phyloP scores from a whole-genome alignment of 371 early-diverging fungal genomes.

The Mucor lusitanicus region DNA sequence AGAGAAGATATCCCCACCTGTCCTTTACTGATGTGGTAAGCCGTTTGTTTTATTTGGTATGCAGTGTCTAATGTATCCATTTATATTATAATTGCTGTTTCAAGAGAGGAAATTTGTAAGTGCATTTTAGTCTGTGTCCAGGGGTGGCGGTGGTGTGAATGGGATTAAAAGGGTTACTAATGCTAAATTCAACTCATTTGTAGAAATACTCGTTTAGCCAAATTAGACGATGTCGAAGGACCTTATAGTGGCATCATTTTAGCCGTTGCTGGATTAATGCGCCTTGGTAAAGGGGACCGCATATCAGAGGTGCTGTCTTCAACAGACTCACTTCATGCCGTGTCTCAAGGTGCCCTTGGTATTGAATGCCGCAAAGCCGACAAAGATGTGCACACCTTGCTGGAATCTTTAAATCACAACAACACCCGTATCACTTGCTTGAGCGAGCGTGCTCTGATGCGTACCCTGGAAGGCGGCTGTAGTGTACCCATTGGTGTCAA shows the following conservation, averaged over 20 bases:
- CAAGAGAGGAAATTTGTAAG: conserved; percentile 52
- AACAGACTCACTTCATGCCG: conserved; percentile 82
- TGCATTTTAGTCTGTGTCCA: neutral
- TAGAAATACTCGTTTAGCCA: conserved; percentile 86
- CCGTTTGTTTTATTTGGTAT: neutral
- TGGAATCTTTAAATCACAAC: conserved; percentile 66
- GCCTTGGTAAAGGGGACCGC: conserved; percentile 69
- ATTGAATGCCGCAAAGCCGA: conserved; percentile 86
- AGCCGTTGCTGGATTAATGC: conserved; percentile 87
- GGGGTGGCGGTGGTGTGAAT: neutral
- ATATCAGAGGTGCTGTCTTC: conserved; percentile 73
- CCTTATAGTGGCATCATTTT: conserved; percentile 82
- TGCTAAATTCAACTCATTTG: neutral
- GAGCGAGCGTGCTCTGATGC: conserved; percentile 91
- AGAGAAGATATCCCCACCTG: conserved; percentile 77
- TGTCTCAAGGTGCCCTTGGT: conserved; percentile 93
- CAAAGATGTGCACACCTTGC: conserved; percentile 38
- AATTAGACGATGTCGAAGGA: conserved; percentile 80
- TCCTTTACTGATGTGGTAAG: conserved; percentile 81
- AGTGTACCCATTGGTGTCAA: conserved; percentile 94
- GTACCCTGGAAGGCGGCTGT: conserved; percentile 93
- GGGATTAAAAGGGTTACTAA: neutral
- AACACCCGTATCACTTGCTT: conserved; percentile 70
- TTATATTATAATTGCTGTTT: neutral
- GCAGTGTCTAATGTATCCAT: neutral